Evolutionary conservation across 1,284 basidiomycete species (phyloP), one percentile per base, ranked within the genome.

Genomic region (Athelia psychrophila): DNA sequence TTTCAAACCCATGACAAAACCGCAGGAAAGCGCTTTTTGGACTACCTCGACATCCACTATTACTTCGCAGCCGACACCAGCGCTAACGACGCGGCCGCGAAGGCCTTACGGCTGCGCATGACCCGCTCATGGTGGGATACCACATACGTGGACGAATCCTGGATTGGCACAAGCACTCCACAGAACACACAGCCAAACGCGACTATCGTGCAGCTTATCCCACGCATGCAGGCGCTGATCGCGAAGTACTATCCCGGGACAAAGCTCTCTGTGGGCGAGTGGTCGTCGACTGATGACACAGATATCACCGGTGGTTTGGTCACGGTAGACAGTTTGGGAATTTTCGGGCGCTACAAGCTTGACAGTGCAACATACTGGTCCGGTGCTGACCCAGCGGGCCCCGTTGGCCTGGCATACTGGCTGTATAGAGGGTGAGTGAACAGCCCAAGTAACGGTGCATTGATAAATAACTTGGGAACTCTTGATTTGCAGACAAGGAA

Each of bases 31-130:
- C 66, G 77, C 20, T 61, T 77, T 18, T 63, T 80, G 18, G 78
- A 79, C 59, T 78, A 71, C 58, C 72, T 80, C 50, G 78, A 79
- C 57, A 72, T 79, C 51, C 78, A 80, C 57, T 80, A 79, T 58
- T 80, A 80, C 63, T 79, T 71, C 70, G 68, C 69, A 44, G 54
- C 75, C 8, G 77, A 79, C 55, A 76, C 75, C 3, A 77, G 74
- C 51, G 73, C 76, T n/a, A 75, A 77, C 56, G 73, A 79, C 58
- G 76, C 58, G 44, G 70, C 74, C 42, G 75, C 77, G 2, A 75
- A 77, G 58, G 77, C 78, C 19, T 61, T 77, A 35, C 69, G 77
- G 18, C 61, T 80, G 49, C 70, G 78, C 38, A 68, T 70, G 63
- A 74, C 76, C n/a, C 70, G 76, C 19, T 75, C 74, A 53, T 64